phyloP scores from a whole-genome alignment of 2,329 filamentous ascomycete species.

The Phialocephala sp. region DNA sequence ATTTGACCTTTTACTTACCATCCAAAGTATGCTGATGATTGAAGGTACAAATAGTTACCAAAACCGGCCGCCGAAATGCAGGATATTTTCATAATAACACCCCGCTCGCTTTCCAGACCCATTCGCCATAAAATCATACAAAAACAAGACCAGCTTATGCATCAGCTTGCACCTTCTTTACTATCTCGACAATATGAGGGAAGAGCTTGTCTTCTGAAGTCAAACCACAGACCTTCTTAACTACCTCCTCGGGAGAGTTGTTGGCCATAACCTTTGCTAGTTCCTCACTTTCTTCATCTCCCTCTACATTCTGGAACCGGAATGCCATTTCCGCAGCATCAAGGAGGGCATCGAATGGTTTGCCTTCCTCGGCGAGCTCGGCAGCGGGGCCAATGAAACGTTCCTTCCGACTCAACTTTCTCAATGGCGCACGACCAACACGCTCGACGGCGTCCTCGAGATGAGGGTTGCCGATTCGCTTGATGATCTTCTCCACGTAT shows the following conservation, averaged over 20 bases:
- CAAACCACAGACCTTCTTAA: slow-evolving; percentile 81
- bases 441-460: slow-evolving; percentile 93
- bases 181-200: slow-evolving; percentile 74
- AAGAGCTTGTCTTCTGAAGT: slow-evolving; percentile 79
- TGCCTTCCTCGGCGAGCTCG: slow-evolving; percentile 81
- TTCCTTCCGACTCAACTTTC: slow-evolving; percentile 94
- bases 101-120: slow-evolving; percentile 5
- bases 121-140: slow-evolving; percentile 13
- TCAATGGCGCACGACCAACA: slow-evolving; percentile 90
- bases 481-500: slow-evolving; percentile 92
- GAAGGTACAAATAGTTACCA: slow-evolving; percentile 1
- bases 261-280: slow-evolving; percentile 85
- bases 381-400: slow-evolving; percentile 93
- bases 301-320: slow-evolving; percentile 92
- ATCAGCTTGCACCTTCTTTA: slow-evolving; percentile 78
- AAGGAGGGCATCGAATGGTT: slow-evolving; percentile 75
- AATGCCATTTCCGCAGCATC: slow-evolving; percentile 89
- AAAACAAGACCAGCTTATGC: slow-evolving; percentile 24
- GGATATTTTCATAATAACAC: slow-evolving; percentile 9
- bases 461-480: slow-evolving; percentile 90
- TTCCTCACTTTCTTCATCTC: slow-evolving; percentile 86
- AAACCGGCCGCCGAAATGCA: not conserved
- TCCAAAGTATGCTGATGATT: slow-evolving; percentile 3
- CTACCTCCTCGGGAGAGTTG: slow-evolving; percentile 74
- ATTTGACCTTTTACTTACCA: slow-evolving; percentile 1